Conservation (phyloP, 441 rosid genomes). For the Brassica hybrid region DNA sequence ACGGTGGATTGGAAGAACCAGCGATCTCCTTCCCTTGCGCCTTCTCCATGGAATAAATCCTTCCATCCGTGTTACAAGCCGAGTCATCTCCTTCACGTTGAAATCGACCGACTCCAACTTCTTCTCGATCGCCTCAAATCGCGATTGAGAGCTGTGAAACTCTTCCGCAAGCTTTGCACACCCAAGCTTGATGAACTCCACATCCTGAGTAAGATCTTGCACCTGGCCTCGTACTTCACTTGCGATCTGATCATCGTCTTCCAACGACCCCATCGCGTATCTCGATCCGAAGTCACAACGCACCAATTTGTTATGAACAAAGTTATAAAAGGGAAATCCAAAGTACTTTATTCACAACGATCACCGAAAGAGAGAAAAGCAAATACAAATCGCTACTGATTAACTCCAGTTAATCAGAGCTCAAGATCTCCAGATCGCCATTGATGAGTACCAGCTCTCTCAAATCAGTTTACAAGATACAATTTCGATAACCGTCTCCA, state of each 20-base stretch:
- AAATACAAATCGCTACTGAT: no score
- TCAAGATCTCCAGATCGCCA: no score
- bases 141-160: not conserved
- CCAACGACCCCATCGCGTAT: not conserved
- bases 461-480: no score
- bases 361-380: no score
- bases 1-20: not conserved
- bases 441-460: no score
- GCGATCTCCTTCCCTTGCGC: not conserved
- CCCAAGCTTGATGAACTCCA: not conserved
- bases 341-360: no score
- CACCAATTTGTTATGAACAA: not conserved
- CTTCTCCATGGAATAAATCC: not conserved
- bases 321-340: no score
- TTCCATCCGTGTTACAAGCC: not conserved
- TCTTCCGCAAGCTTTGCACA: not conserved
- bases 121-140: not conserved
- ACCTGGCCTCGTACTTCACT: not conserved
- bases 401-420: no score
- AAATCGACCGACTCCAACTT: not conserved
- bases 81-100: not conserved
- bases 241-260: not conserved
- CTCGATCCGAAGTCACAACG: not conserved
- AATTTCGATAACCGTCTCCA: no score
- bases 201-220: not conserved